These are phyloP conservation scores for Melanopsichium pennsylvanicum DNA, from an alignment of 1,284 basidiomycete genomes.

Conservation along the genomic window DNA sequence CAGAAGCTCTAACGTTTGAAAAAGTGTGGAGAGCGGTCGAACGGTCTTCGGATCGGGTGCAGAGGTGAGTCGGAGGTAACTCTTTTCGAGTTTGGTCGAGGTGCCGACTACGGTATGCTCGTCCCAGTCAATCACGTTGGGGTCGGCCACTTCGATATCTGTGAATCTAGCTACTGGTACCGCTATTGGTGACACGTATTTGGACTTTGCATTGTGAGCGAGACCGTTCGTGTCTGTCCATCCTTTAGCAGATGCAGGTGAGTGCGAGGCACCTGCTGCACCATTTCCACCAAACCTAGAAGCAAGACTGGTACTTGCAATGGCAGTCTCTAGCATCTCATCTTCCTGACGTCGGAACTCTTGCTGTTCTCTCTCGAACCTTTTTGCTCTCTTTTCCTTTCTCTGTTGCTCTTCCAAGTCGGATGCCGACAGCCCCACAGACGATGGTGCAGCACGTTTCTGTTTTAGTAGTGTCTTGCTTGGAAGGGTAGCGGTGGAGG, in stretches of 20 bases:
- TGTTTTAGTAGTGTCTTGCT: constrained; percentile 34
- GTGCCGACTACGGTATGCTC: constrained; percentile 92
- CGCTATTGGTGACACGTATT: constrained; percentile 7
- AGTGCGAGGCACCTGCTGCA: background rate
- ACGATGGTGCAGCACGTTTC: constrained; percentile 28
- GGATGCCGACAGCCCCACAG: background rate
- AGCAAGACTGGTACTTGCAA: constrained; percentile 46
- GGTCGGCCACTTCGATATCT: constrained; percentile 42
- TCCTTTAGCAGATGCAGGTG: background rate
- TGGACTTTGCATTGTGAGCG: constrained; percentile 7
- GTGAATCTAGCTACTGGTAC: constrained; percentile 12
- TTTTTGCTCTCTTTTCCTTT: constrained; percentile 60
- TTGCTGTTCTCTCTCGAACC: constrained; percentile 62
- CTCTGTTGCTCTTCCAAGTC: constrained; percentile 51
- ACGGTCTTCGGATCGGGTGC: constrained; percentile 95
- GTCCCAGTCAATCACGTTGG: constrained; percentile 93
- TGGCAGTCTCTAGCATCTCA: constrained; percentile 46
- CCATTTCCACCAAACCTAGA: constrained; percentile 41
- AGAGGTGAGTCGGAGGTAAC: constrained; percentile 93
- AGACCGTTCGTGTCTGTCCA: constrained; percentile 1
- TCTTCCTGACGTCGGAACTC: constrained; percentile 49
- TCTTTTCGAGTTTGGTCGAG: constrained; percentile 87
- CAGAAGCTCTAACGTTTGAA: constrained; percentile 84
- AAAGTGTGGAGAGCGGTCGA: constrained; percentile 83
- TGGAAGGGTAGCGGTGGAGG: background rate